Percentiles rank a stretch among this genome's conserved stretches.
Conservation (phyloP, 2,329 filamentous ascomycete species). For the Aspergillus aculeatinus region DNA sequence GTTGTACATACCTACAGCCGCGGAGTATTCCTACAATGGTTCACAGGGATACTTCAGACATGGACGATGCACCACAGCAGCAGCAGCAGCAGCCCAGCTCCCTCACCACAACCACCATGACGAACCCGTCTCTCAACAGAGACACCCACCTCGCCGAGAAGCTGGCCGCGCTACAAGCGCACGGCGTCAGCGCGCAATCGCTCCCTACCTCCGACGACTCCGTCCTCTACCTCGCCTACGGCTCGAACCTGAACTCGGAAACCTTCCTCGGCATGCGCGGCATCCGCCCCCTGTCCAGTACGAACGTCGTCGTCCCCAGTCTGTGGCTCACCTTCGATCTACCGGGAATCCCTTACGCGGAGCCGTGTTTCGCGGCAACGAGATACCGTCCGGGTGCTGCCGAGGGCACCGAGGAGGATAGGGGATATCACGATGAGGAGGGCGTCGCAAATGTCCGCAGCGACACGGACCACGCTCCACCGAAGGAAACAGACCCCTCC, state of each 20-base stretch:
- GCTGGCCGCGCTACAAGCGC: slow-evolving; percentile 3
- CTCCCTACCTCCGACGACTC: slow-evolving; percentile 43
- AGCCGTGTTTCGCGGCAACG: slow-evolving; percentile 91
- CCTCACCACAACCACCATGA: background rate
- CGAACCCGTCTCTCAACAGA: slow-evolving; percentile 26
- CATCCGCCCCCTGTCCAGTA: slow-evolving; percentile 75
- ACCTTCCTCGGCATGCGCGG: slow-evolving; percentile 77
- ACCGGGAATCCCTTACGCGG: slow-evolving; percentile 77
- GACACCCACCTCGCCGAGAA: slow-evolving; percentile 25
- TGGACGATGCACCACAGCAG: slow-evolving; percentile 4
- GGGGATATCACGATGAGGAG: background rate
- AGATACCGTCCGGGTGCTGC: slow-evolving; percentile 47
- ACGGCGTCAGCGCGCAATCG: background rate
- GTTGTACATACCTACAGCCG: background rate
- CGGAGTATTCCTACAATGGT: background rate
- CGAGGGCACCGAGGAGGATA: too few species aligned
- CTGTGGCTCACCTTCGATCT: slow-evolving; percentile 81
- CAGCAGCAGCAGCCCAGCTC: slow-evolving; percentile 19
- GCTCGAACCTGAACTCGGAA: slow-evolving; percentile 78
- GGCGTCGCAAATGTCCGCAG: background rate
- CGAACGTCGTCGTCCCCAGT: slow-evolving; percentile 78
- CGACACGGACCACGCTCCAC: background rate
- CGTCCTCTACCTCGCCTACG: slow-evolving; percentile 82
- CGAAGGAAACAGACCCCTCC: background rate
- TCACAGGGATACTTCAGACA: too few species aligned